A percentile compares a stretch with the other conserved stretches of the same genome.
phyloP scores from a whole-genome alignment of 2,329 filamentous ascomycete genomes.

The Diplodia intermedia region DNA sequence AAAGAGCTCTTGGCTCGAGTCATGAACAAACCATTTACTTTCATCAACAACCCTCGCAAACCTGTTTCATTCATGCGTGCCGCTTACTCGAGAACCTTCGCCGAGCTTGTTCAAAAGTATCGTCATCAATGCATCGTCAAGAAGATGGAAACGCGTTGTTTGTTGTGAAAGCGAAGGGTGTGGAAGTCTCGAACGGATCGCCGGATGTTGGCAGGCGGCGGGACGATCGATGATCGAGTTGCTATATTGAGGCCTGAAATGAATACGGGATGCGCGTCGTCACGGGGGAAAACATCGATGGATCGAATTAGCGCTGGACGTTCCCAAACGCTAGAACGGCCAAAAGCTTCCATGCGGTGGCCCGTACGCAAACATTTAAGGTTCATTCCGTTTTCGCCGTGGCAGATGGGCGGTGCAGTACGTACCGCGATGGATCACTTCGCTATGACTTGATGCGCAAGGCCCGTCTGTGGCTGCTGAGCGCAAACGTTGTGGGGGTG shows the following conservation, averaged over 20 bases:
- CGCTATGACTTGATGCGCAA: neutral
- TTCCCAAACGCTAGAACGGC: neutral
- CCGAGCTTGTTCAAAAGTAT: neutral
- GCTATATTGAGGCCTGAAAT: conserved; percentile 2
- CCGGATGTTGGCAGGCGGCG: neutral
- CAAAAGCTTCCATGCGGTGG: neutral
- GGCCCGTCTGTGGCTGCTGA: neutral
- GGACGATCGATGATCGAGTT: conserved; percentile 17
- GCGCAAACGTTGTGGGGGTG: neutral
- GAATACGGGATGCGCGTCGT: conserved; percentile 1
- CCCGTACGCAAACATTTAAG: no score
- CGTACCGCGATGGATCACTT: neutral
- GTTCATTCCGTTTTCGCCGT: neutral
- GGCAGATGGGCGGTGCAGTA: neutral
- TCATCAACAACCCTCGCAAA: neutral
- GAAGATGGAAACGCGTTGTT: neutral
- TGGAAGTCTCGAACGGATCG: neutral
- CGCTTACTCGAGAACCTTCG: neutral
- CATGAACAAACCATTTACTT: neutral
- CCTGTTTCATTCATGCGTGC: neutral
- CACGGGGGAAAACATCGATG: neutral
- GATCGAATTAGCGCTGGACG: neutral
- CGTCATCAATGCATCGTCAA: neutral
- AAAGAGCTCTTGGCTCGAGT: neutral
- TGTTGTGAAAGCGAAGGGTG: neutral